phyloP scores from a whole-genome alignment of 805 yeast genomes.

The Metschnikowia lachancei region DNA sequence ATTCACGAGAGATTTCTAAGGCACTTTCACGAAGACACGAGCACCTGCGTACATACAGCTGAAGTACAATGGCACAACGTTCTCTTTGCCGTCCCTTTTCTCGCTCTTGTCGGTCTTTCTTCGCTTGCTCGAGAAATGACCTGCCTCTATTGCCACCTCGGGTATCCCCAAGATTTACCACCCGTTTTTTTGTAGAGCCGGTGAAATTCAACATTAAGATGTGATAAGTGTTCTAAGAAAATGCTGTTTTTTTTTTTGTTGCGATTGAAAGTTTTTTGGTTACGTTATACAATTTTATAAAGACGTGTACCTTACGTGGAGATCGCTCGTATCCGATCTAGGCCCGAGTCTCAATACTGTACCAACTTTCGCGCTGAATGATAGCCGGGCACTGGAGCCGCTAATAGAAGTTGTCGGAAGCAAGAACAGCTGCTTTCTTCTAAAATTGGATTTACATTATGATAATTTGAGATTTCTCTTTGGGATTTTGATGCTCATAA shows the following conservation, averaged over 20 bases:
- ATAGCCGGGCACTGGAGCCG: background rate
- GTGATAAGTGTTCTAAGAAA: no score
- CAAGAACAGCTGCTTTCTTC: no score
- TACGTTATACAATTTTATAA: background rate
- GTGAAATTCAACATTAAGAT: constrained; percentile 52
- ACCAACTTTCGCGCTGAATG: background rate
- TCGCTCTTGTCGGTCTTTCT: constrained; percentile 62
- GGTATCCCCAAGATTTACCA: constrained; percentile 61
- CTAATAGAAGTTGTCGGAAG: no score
- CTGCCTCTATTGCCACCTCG: constrained; percentile 19
- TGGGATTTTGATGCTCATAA: no score
- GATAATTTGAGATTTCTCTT: no score
- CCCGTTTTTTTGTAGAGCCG: constrained; percentile 61
- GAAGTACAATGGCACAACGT: constrained; percentile 50
- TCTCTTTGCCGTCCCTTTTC: constrained; percentile 52
- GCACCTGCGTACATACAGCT: constrained; percentile 44
- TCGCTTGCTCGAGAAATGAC: constrained; percentile 59
- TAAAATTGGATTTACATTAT: no score
- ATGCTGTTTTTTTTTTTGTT: no score
- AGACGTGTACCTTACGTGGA: background rate
- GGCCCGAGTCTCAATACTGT: background rate
- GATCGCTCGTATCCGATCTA: background rate
- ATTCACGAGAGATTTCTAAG: constrained; percentile 16
- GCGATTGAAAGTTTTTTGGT: no score
- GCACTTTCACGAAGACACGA: constrained; percentile 31